Conservation (phyloP, 768 basidiomycete genomes). For the Porphyrellus cyaneotinctus region DNA sequence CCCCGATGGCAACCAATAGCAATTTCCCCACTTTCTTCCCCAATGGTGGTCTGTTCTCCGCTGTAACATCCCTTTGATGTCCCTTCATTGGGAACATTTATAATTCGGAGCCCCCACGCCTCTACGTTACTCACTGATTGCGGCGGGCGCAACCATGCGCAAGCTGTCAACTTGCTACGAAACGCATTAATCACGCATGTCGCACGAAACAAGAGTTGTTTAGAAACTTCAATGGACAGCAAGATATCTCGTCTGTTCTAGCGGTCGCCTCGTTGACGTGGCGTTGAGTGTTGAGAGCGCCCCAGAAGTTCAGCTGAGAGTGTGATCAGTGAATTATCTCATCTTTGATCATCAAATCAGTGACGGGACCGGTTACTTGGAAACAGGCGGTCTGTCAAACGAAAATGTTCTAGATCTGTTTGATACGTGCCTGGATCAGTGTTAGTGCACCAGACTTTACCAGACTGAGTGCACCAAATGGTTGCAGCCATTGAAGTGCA, state of each 20-base stretch:
- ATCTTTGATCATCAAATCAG: neutral
- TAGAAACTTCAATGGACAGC: too few species aligned
- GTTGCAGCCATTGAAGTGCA: too few species aligned
- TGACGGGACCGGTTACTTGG: slow-evolving; percentile 8
- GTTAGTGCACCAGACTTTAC: neutral
- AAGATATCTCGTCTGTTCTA: too few species aligned
- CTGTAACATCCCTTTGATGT: too few species aligned
- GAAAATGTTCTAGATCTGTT: neutral
- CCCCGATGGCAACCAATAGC: slow-evolving; percentile 12
- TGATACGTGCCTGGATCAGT: neutral
- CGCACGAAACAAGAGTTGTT: too few species aligned
- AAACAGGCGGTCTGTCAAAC: neutral
- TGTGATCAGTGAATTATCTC: neutral
- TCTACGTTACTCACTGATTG: too few species aligned
- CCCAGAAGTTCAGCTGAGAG: slow-evolving; percentile 8
- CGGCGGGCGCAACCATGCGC: neutral
- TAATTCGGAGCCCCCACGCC: too few species aligned
- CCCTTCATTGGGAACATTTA: too few species aligned
- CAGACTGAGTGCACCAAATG: too few species aligned
- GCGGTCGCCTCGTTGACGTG: too few species aligned
- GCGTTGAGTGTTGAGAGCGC: too few species aligned
- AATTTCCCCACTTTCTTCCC: neutral
- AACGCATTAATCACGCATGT: neutral
- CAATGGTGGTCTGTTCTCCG: neutral
- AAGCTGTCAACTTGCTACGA: neutral